Base-by-base conservation (phyloP, 257 asterid species). In the Mentha longifolia region DNA sequence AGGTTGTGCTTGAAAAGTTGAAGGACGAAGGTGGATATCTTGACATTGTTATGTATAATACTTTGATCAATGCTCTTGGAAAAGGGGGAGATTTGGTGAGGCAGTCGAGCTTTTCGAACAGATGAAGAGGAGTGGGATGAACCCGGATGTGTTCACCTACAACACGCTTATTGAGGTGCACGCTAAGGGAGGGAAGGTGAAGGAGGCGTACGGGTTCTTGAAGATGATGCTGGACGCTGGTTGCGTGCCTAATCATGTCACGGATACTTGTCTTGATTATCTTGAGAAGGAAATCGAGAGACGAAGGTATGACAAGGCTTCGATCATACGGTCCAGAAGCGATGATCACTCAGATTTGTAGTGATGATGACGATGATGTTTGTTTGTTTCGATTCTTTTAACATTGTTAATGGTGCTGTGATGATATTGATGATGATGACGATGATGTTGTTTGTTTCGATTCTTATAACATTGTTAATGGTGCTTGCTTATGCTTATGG, bases 191-290 rank as follows among this genome's bases (percentile, higher is more conserved):
- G 98, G 97, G 45, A 80, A 70, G 69, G 68, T 89, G 41, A 86
- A 87, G 80, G 96, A 94, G 70, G 97, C 99, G 20, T 85, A 94
- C 78, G 82, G 82, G 81, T 85, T 79, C 74, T 74, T 94, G 72
- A 88, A 82, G 86, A 81, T 81, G 90, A 94, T 94, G 99, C 57
- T 94, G 90, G 89, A 86, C 78, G 96, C 91, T 46, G 98, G 99
- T 42, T 91, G 97, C 81, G 88, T 85, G 8, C 99, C 99, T 8
- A 91, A 94, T 76, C 93, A 89, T 73, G 96, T 94, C 57, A 94
- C 99, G 0, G 99, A 91, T 69, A 91, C 97, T 0, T 86, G 84
- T 65, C 85, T 94, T 54, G 97, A 89, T 67, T 89, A 74, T 77
- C 86, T 94, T 43, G 97, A 79, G 64, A 89, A 79, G 79, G 96